phyloP scores from a whole-genome alignment of 805 yeast genomes.

The Blastobotrys muscicola region DNA sequence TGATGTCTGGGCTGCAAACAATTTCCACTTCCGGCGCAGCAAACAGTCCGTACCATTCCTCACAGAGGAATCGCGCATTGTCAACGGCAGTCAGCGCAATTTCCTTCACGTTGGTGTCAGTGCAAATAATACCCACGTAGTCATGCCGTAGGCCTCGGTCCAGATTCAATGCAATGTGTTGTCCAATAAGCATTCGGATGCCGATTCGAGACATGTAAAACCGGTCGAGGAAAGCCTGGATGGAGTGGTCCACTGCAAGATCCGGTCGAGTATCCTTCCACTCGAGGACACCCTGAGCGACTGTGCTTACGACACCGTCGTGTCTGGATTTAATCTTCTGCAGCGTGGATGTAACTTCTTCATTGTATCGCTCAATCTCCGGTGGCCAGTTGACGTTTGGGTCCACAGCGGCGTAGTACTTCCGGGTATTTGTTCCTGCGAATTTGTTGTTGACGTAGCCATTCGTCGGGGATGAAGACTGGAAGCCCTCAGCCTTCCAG shows the following conservation, averaged over 20 bases:
- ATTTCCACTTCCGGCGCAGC: constrained; percentile 80
- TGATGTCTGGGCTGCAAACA: constrained; percentile 65
- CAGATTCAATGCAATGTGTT: constrained; percentile 74
- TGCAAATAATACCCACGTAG: constrained; percentile 83
- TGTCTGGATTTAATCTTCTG: constrained; percentile 71
- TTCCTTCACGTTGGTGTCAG: constrained; percentile 73
- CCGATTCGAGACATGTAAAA: constrained; percentile 89
- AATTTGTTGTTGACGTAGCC: background rate
- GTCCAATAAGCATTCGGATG: constrained; percentile 90
- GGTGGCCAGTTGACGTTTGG: constrained; percentile 59
- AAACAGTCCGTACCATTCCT: constrained; percentile 77
- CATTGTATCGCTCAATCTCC: constrained; percentile 65
- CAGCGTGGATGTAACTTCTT: constrained; percentile 53
- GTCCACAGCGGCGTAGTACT: constrained; percentile 42
- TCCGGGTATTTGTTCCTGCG: constrained; percentile 19
- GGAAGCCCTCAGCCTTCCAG: constrained; percentile 18
- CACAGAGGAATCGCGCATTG: constrained; percentile 83
- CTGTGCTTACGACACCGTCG: constrained; percentile 87
- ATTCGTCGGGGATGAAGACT: background rate
- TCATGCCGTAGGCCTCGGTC: constrained; percentile 49
- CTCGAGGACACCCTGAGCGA: constrained; percentile 86
- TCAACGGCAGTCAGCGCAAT: constrained; percentile 83
- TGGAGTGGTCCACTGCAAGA: constrained; percentile 52
- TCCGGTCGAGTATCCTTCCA: constrained; percentile 54
- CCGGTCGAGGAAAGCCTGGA: constrained; percentile 74